Conservation (phyloP, 106 monocot genomes). For the Dendrobium nobile region DNA sequence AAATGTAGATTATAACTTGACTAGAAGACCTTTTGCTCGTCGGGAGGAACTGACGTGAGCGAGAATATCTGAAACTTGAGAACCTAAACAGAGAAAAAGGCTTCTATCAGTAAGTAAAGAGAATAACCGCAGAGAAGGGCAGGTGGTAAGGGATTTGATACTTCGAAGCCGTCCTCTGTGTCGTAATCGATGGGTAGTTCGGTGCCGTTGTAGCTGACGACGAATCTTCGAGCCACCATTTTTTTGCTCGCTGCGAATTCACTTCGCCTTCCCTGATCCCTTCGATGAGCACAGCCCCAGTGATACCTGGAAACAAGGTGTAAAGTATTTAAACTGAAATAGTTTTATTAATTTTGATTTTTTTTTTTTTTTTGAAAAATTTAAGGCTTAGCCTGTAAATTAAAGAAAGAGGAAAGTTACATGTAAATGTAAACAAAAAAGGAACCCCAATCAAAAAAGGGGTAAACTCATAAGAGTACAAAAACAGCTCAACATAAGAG, state of each 20-base stretch:
- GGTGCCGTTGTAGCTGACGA: conserved; percentile 38
- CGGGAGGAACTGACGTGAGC: conserved; percentile 72
- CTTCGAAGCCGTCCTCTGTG: conserved; percentile 72
- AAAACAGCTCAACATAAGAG: too few species aligned
- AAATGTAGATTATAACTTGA: not conserved
- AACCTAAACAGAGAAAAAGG: conserved; percentile 24
- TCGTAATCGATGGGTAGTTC: conserved; percentile 63
- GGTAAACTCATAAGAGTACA: too few species aligned
- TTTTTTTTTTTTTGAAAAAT: too few species aligned
- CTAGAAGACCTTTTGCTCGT: conserved; percentile 55
- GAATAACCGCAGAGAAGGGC: not conserved
- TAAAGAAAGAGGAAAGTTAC: too few species aligned
- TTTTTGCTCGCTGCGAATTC: not conserved
- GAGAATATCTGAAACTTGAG: conserved; percentile 89
- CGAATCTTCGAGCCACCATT: conserved; percentile 73
- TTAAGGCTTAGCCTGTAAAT: too few species aligned
- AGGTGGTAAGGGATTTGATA: conserved; percentile 6
- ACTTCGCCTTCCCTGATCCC: not conserved
- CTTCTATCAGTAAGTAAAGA: not conserved
- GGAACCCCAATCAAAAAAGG: too few species aligned
- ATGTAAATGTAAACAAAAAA: too few species aligned
- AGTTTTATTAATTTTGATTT: too few species aligned
- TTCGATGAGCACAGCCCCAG: not conserved
- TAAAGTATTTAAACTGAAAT: too few species aligned
- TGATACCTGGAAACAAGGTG: not conserved